Evolutionary conservation across 2,329 filamentous ascomycete genomes (phyloP).

Genomic region (Diplodia sapinea): DNA sequence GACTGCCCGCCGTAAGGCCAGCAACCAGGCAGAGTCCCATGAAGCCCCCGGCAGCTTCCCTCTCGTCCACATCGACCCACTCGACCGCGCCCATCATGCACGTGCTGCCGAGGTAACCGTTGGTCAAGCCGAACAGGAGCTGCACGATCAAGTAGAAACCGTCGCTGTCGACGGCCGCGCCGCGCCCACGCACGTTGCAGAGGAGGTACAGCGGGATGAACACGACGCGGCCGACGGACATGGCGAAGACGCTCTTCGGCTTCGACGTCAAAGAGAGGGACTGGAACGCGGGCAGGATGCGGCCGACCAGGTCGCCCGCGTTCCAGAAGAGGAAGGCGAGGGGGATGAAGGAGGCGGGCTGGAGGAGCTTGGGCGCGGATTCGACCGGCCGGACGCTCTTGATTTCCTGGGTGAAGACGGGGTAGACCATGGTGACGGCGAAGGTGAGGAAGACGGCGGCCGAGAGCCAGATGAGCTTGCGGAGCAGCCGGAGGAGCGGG

Average conservation of each 20-base stretch:
- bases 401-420: constrained; percentile 76
- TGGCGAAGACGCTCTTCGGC: constrained; percentile 70
- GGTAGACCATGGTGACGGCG: constrained; percentile 88
- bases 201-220: constrained; percentile 87
- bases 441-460: constrained; percentile 83
- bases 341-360: constrained; percentile 81
- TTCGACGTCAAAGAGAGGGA: constrained; percentile 62
- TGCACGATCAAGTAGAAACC: constrained; percentile 89
- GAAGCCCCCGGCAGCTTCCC: constrained; percentile 88
- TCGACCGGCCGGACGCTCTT: constrained; percentile 48
- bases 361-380: constrained; percentile 64
- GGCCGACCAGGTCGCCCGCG: constrained; percentile 79
- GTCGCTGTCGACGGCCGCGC: constrained; percentile 76
- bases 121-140: constrained; percentile 80
- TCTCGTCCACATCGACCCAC: constrained; percentile 81
- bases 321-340: constrained; percentile 95
- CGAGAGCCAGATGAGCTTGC: constrained; percentile 79
- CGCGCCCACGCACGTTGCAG: constrained; percentile 82
- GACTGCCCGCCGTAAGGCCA: constrained; percentile 82
- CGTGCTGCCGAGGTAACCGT: constrained; percentile 83
- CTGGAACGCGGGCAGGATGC: constrained; percentile 69
- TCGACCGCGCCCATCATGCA: constrained; percentile 90
- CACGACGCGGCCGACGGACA: constrained; percentile 67
- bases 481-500: constrained; percentile 69
- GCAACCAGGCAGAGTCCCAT: constrained; percentile 91